Conservation (phyloP, 2,329 filamentous ascomycete genomes). For the Ilyonectria robusta region DNA sequence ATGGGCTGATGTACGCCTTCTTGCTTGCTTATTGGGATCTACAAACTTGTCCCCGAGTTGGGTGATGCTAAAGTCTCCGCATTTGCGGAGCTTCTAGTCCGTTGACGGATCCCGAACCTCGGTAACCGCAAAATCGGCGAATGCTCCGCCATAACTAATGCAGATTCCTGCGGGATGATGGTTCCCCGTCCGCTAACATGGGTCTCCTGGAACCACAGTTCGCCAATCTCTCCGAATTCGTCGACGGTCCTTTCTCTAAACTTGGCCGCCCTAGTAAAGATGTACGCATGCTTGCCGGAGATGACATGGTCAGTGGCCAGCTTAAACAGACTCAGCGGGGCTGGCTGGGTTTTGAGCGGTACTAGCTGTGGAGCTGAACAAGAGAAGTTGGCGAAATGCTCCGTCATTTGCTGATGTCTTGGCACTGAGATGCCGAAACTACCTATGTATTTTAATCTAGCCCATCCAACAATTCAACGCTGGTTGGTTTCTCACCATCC, state of each 20-base stretch:
- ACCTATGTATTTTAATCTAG: not conserved
- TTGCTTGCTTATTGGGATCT: not conserved
- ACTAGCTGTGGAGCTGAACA: too few species aligned
- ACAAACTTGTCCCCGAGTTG: not conserved
- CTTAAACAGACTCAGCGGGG: too few species aligned
- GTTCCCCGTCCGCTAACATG: not conserved
- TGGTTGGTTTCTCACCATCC: not conserved
- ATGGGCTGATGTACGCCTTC: too few species aligned
- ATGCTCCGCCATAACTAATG: not conserved
- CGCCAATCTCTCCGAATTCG: not conserved
- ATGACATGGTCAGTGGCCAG: not conserved
- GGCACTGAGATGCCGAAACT: not conserved
- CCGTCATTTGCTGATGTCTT: not conserved
- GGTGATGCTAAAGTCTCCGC: conserved; percentile 7
- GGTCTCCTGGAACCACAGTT: not conserved
- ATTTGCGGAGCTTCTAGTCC: conserved; percentile 13
- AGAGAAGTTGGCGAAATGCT: too few species aligned
- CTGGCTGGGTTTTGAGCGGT: not conserved
- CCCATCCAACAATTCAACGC: too few species aligned
- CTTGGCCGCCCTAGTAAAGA: not conserved
- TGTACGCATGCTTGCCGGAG: not conserved
- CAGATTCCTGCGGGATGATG: not conserved
- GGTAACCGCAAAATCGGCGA: conserved; percentile 9
- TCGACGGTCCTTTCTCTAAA: not conserved
- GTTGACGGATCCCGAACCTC: not conserved